Evolutionary conservation across 176 grass and related monocot species (phyloP), one percentile per base, ranked within the genome.

Genomic region (Luzula sylvatica): DNA sequence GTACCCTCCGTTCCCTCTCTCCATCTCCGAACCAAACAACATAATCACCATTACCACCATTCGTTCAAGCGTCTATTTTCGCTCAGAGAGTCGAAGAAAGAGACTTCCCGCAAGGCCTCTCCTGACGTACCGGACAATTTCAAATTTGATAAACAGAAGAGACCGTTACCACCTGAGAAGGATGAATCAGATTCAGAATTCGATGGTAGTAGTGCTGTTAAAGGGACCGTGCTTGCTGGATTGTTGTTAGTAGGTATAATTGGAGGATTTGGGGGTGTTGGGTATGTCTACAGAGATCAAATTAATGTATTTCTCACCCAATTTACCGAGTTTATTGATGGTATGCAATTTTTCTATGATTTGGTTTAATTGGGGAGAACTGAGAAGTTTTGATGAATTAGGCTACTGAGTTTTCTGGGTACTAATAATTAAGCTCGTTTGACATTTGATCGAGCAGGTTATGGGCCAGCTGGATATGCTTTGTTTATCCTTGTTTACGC

Each of bases 391-490:
- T 52, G 27, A 13, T 39, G 7, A 57, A 75, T 7, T 69, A 19
- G 15, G 0, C 9, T 35, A 35, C 7, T 35, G 9, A 35, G 9
- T 9, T 1, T 35, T 7, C 9, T 35, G 30, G 9, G 30, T 7
- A 35, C 30, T 35, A 35, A 7, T 35, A 4, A 7, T 35, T 35
- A 35, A 1, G 38, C 18, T 23, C 49, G 3, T 42, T 29, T 27
- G 40, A 7, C 8, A 58, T 61, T 74, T 9, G 39, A 25, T 82
- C 5, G 29, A 52, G 60, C 77, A 98, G 93, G 93, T 35, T 87
- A 98, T 78, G 93, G 93, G 7, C 62, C 93, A 42, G 81, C 86
- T 77, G 93, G 93, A 66, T 98, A 98, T 49, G 86, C 93, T 58
- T 54, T 98, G 41, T 98, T 90, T 40, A 43, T 98, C 8, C 81